Evolutionary conservation across 164 flowering plant genomes (phyloP), one percentile per base, ranked within the genome.

Genomic region (Tinospora cordifolia): DNA sequence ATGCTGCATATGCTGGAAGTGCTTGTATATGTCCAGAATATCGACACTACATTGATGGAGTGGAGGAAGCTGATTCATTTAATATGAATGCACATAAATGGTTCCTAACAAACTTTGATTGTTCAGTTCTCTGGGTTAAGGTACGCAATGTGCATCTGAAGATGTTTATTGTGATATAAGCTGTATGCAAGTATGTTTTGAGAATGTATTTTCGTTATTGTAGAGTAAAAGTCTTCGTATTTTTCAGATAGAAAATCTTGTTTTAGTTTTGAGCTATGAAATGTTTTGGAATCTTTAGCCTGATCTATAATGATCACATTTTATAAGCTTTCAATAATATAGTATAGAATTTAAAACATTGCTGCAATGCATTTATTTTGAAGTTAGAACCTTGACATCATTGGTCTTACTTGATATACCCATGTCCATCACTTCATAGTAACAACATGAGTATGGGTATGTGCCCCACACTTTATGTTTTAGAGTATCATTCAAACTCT

Each of bases 1-100:
- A 94, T 83, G 95, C 93, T 74, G 97, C 98, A 63, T 94, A 94
- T 82, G 99, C 97, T 77, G 98, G 99, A 76, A 91, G 97, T 84
- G 96, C 97, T 70, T 90, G 93, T 79, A 80, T 94, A 72, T 94
- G 99, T 75, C 93, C 99, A 26, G 97, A 92, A 74, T 89, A 83
- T 70, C 88, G 97, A 36, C 87, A 83, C 65, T 81, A 88, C 71
- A 79, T 94, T 72, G 79, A 91, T 82, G 97, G 99, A 27, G 85
- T 91, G 59, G 99, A 92, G 75, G 84, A 82, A 73, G 95, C 95
- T 30, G 92, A 89, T 74, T 94, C 99, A 44, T 91, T 94, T 71
- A 89, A 87, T 83, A 88, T 92, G 90, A 92, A 90, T 83, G 91
- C 97, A 40, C 97, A 94, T 75, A 94, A 94, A 79, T 94, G 97